These are phyloP conservation scores for Penicillium verhagenii DNA, from an alignment of 495 filamentous ascomycete genomes.

Conservation along the genomic window DNA sequence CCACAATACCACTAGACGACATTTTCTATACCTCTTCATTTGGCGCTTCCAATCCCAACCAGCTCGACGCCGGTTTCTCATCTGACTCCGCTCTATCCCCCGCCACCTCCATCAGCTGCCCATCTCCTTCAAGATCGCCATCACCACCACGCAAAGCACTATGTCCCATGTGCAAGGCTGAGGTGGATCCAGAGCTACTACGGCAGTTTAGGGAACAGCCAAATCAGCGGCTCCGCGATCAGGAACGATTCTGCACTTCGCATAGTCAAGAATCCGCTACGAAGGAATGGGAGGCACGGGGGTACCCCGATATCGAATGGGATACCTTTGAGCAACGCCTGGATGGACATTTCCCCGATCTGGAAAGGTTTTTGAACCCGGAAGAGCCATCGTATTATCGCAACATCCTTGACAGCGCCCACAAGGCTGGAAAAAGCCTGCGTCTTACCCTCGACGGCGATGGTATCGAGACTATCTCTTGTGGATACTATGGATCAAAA, in stretches of 20 bases:
- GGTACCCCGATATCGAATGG: conserved; percentile 85
- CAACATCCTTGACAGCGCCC: conserved; percentile 53
- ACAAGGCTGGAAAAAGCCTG: conserved; percentile 60
- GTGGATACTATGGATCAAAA: conserved; percentile 86
- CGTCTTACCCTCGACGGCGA: conserved; percentile 45
- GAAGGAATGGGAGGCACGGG: conserved; percentile 57
- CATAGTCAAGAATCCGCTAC: conserved; percentile 63
- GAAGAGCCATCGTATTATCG: conserved; percentile 59
- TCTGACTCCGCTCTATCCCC: not conserved
- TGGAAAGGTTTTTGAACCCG: conserved; percentile 60
- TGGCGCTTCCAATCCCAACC: conserved; percentile 12
- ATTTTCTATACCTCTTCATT: conserved; percentile 27
- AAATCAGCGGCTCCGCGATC: conserved; percentile 58
- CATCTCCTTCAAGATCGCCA: conserved; percentile 1
- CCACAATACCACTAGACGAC: conserved; percentile 13
- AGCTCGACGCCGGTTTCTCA: not conserved
- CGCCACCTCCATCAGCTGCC: not conserved
- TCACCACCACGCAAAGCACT: conserved; percentile 17
- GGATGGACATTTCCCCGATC: conserved; percentile 46
- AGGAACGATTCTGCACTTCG: conserved; percentile 66
- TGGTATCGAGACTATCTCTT: conserved; percentile 46
- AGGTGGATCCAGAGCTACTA: conserved; percentile 54
- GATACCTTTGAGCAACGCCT: conserved; percentile 62
- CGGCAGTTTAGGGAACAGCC: conserved; percentile 44
- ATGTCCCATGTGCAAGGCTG: conserved; percentile 69